These are phyloP conservation scores for Naganishia friedmannii DNA, from an alignment of 768 basidiomycete species.

Conservation along the genomic window DNA sequence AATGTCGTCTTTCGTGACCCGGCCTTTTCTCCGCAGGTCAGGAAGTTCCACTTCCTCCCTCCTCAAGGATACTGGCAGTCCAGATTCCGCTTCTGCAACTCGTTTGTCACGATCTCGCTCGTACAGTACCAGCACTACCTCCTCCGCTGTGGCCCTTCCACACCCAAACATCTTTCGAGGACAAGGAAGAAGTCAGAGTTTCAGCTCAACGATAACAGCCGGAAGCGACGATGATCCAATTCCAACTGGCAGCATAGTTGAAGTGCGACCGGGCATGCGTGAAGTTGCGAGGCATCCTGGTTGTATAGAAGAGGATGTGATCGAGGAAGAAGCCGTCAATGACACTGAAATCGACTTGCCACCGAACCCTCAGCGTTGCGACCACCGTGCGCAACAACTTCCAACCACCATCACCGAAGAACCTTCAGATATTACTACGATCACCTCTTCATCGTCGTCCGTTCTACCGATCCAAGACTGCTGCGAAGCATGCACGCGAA, in stretches of 20 bases:
- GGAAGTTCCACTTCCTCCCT: slow-evolving; percentile 5
- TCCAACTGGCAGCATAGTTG: neutral
- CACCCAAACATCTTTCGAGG: neutral
- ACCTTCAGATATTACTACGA: too few species aligned
- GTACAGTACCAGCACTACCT: neutral
- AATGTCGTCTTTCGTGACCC: slow-evolving; percentile 7
- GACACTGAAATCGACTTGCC: neutral
- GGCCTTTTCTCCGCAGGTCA: slow-evolving; percentile 8
- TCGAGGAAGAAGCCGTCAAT: slow-evolving; percentile 11
- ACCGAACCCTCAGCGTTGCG: neutral
- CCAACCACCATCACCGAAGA: too few species aligned
- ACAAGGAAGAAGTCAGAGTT: neutral
- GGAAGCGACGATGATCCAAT: neutral
- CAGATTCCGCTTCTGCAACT: neutral
- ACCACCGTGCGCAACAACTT: neutral
- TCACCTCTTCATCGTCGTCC: neutral
- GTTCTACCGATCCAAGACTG: slow-evolving; percentile 20
- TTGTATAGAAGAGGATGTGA: slow-evolving; percentile 10
- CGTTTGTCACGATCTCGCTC: neutral
- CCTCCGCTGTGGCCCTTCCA: neutral
- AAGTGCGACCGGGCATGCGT: neutral
- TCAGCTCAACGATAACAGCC: neutral
- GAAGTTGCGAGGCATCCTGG: neutral
- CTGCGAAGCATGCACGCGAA: slow-evolving; percentile 15
- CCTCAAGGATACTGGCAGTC: neutral